Base-by-base conservation (phyloP, 2,329 filamentous ascomycete species). In the Cladophialophora immunda region DNA sequence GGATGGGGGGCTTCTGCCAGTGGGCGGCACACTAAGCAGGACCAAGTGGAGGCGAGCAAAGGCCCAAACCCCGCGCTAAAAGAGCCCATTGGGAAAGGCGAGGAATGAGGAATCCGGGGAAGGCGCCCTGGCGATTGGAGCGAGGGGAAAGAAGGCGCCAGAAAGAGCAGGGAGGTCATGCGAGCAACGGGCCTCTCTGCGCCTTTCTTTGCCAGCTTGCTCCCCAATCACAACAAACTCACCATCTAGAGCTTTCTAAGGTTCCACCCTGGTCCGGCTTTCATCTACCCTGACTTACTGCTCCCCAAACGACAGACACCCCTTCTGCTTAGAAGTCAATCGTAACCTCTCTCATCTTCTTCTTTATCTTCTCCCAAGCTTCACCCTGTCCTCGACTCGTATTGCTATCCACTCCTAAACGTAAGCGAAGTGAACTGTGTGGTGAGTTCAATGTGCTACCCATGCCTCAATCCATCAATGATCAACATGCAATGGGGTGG, bases 91-190 rank as follows among this genome's bases (percentile, higher is more conserved):
- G 32, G 57, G 57, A 54, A 55, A 34, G 36, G 53, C 30, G 41
- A 52, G 54, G 59, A 52, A 36, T 41, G 30, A 22, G 47, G 58
- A 70, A 70, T 70, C 68, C 64, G 68, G 68, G 68, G 68, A 70
- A 70, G 65, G 62, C 45, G 58, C 41, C 30, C 54, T 65, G 47
- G 59, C 62, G 41, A 70, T 65, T 64, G 65, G 65, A 58, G 61
- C 61, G 61, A 67, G 50, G 55, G 62, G 62, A 22, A 67, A 61
- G 59, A 65, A 69, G 27, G 38, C 58, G 50, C 65, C 62, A 63
- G 67, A 69, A 67, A 34, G 30, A 30, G 54, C 38, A 53, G 38
- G 38, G 29, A 56, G 63, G 65, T 70, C 68, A 70, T 70, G 68
- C 68, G 68, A 68, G 68, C 68, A 70, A 34, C 29, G 6, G 53